These are phyloP conservation scores for Picochlorum sp. DNA, from an alignment of 139 green algal genomes.

Conservation along the genomic window DNA sequence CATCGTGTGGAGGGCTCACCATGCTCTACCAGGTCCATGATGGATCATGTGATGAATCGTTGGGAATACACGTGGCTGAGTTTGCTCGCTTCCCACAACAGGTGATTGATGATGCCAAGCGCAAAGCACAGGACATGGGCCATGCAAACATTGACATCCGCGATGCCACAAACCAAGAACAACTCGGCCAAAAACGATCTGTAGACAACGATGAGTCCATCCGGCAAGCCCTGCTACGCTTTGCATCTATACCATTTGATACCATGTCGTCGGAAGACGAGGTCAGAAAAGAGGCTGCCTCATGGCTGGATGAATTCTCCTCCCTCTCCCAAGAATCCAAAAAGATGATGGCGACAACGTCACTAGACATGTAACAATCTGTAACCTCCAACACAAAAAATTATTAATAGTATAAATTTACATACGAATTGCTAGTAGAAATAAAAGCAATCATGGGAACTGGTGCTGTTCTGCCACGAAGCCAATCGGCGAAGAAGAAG, in stretches of 20 bases:
- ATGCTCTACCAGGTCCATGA: constrained; percentile 84
- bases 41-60: constrained; percentile 85
- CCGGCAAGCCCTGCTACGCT: too few species aligned
- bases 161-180: constrained; percentile 15
- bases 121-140: constrained; percentile 63
- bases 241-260: too few species aligned
- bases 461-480: neutral
- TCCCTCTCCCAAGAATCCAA: too few species aligned
- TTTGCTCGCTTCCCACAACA: constrained; percentile 76
- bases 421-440: too few species aligned
- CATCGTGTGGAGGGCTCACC: constrained; percentile 54
- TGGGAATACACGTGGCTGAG: constrained; percentile 91
- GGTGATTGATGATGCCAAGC: constrained; percentile 67
- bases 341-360: too few species aligned
- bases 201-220: neutral
- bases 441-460: too few species aligned
- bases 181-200: neutral
- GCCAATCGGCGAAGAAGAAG: constrained; percentile 3
- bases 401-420: too few species aligned
- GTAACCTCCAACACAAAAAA: too few species aligned
- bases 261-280: too few species aligned
- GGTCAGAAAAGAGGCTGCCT: too few species aligned
- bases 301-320: too few species aligned
- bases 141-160: constrained; percentile 25
- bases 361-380: too few species aligned